phyloP scores from a whole-genome alignment of 192 early-diverging fungal genomes.

The Linnemannia schmuckeri region DNA sequence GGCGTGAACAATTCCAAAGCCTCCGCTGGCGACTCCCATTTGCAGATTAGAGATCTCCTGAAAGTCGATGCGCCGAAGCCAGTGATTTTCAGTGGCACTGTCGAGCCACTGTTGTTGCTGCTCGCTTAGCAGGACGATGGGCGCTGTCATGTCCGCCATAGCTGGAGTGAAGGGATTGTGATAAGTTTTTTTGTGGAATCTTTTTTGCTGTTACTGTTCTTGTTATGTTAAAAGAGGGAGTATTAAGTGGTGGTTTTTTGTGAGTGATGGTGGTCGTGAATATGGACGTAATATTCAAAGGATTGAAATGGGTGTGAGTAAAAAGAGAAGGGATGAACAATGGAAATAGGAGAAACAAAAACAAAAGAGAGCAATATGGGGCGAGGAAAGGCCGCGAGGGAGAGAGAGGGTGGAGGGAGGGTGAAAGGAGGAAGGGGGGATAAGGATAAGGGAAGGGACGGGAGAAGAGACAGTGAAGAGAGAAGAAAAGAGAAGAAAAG shows the following conservation, averaged over 20 bases:
- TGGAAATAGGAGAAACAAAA: no score
- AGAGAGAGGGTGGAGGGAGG: no score
- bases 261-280: background rate
- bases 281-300: background rate
- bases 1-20: slow-evolving; percentile 48
- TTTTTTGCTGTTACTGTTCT: background rate
- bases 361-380: no score
- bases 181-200: background rate
- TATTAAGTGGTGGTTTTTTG: background rate
- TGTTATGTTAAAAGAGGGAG: background rate
- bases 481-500: background rate
- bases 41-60: slow-evolving; percentile 34
- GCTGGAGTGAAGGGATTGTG: background rate
- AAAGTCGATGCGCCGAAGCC: slow-evolving; percentile 44
- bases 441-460: background rate
- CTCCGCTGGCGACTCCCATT: slow-evolving; percentile 45
- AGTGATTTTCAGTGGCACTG: slow-evolving; percentile 30
- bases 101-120: slow-evolving; percentile 56
- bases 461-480: background rate
- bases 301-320: background rate
- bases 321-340: background rate
- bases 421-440: background rate
- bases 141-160: slow-evolving; percentile 50
- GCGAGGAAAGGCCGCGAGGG: no score
- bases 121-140: slow-evolving; percentile 47